Evolutionary conservation across 305 asterid genomes (phyloP), one percentile per base, ranked within the genome.

Genomic region (Fraxinus albicans): DNA sequence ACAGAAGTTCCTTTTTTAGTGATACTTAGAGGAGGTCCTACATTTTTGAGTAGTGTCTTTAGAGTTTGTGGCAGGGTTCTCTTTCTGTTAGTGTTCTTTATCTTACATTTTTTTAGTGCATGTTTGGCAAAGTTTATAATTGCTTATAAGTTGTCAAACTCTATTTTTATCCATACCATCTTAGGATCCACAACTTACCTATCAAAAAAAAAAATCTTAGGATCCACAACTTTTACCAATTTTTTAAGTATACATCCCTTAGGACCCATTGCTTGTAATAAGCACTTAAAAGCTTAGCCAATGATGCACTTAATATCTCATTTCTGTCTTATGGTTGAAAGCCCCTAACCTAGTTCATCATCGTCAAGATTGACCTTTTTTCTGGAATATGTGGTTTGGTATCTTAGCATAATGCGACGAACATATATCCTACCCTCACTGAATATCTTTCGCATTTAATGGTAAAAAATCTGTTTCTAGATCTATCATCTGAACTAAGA

Each of bases 291-390:
- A 17, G 63, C 63, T 53, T 53, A 17, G 21, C 23, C 63, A 53
- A 15, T 8, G 23, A 53, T 4, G 63, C 8, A 53, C 63, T 53
- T 17, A 17, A 1, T 13, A 2, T 74, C 50, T 77, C 53, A 55
- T 60, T 29, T 77, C 80, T 82, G 79, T 79, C 53, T 58, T 73
- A 23, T 77, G 36, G 74, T 55, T 72, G 40, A 73, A 40, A 47
- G 21, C 36, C 70, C 44, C 25, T 13, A 55, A n/a, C 38, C 29
- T 63, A 23, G 25, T 58, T 77, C 72, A 17, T 80, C 7, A 38
- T 53, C 60, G 12, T 80, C 60, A 15, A 9, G 27, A 42, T 23
- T 13, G 44, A 73, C 25, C 21, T 53, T 73, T 69, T 40, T 67
- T 17, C 36, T 53, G 25, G 21, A 17, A 40, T 72, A 17, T 21